Conservation (phyloP, 768 basidiomycete species). For the Phylloporus arenicola region DNA sequence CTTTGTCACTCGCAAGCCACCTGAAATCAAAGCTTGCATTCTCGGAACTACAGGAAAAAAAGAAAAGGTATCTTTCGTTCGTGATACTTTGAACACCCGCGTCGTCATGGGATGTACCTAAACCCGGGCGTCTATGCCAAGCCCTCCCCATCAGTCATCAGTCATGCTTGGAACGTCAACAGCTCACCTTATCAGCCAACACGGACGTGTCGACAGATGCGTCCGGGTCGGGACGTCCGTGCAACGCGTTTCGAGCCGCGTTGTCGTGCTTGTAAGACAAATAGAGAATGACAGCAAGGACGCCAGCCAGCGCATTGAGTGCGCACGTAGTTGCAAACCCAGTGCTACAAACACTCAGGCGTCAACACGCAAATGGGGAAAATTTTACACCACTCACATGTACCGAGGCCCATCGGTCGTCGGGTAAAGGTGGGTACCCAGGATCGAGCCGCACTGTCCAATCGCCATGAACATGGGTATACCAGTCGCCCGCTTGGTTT, state of each 20-base stretch:
- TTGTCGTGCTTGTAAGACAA: constrained; percentile 62
- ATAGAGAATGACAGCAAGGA: constrained; percentile 43
- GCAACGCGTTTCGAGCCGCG: constrained; percentile 41
- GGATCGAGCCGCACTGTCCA: constrained; percentile 69
- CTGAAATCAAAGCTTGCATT: no score
- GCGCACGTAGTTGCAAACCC: constrained; percentile 53
- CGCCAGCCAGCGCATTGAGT: constrained; percentile 10
- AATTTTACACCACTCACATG: constrained; percentile 38
- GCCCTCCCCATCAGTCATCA: not conserved
- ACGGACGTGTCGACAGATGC: constrained; percentile 54
- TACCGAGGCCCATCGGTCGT: constrained; percentile 58
- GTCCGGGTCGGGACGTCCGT: constrained; percentile 45
- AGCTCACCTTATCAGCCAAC: constrained; percentile 59
- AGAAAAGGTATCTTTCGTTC: not conserved
- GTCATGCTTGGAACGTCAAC: no score
- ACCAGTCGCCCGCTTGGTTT: constrained; percentile 70
- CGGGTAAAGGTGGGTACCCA: constrained; percentile 75
- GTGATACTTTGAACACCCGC: not conserved
- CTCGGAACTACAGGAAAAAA: no score
- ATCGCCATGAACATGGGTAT: constrained; percentile 78
- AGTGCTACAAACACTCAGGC: constrained; percentile 24
- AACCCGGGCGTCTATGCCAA: constrained; percentile 13
- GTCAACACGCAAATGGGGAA: not conserved
- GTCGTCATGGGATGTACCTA: constrained; percentile 18
- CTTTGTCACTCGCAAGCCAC: no score